Evolutionary conservation across 352 stramenopile species (phyloP).

Genomic region (Pythium oligandrum): DNA sequence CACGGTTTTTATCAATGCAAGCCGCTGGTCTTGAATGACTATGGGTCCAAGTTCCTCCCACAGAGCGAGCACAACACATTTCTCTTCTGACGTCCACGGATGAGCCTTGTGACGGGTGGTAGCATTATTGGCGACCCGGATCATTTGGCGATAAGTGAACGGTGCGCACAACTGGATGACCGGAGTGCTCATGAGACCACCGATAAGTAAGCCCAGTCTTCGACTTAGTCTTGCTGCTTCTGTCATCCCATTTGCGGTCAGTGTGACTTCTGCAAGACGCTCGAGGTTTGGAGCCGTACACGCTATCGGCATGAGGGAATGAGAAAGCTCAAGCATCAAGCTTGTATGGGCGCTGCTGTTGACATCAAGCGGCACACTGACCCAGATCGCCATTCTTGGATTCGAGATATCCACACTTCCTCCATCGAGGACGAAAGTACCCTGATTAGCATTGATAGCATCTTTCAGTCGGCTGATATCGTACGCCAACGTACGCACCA

Average conservation of each 20-base stretch:
- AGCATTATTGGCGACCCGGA: slow-evolving; percentile 22
- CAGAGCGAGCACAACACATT: slow-evolving; percentile 36
- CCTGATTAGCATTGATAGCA: slow-evolving; percentile 30
- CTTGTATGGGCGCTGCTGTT: slow-evolving; percentile 30
- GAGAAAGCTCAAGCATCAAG: slow-evolving; percentile 39
- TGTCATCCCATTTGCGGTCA: slow-evolving; percentile 35
- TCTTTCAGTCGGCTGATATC: slow-evolving; percentile 49
- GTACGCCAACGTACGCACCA: slow-evolving; percentile 29
- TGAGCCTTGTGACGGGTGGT: slow-evolving; percentile 6
- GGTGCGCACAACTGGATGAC: slow-evolving; percentile 12
- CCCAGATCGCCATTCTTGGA: slow-evolving; percentile 27
- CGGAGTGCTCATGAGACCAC: slow-evolving; percentile 23
- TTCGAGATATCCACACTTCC: slow-evolving; percentile 31
- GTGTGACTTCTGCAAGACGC: slow-evolving; percentile 30
- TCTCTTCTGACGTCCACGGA: slow-evolving; percentile 29
- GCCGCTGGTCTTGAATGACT: slow-evolving; percentile 31
- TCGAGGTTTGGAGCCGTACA: slow-evolving; percentile 24
- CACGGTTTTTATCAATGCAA: slow-evolving; percentile 38
- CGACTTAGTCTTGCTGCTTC: slow-evolving; percentile 38
- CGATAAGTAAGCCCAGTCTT: slow-evolving; percentile 29
- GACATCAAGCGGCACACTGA: slow-evolving; percentile 26
- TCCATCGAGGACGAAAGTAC: slow-evolving; percentile 29
- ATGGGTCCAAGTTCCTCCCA: slow-evolving; percentile 45
- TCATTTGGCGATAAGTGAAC: slow-evolving; percentile 22
- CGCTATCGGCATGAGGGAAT: slow-evolving; percentile 34